Conservation (phyloP, 2,329 filamentous ascomycete species). For the Verticillium klebahnii region DNA sequence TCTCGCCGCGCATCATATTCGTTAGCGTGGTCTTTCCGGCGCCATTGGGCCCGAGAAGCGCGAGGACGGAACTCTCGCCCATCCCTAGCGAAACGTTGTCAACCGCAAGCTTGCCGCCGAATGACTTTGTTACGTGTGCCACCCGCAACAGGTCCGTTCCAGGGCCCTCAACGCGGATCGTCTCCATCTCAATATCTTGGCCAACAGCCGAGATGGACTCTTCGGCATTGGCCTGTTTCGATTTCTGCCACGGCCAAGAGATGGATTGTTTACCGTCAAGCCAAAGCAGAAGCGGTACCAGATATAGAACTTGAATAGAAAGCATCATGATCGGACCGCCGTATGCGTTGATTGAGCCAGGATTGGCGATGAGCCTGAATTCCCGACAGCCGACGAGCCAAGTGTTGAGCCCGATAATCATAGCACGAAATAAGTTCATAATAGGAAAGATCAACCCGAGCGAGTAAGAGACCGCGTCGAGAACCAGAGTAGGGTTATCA, state of each 20-base stretch:
- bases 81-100: slow-evolving; percentile 66
- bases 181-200: slow-evolving; percentile 15
- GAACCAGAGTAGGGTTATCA: not conserved
- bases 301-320: slow-evolving; percentile 53
- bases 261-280: slow-evolving; percentile 47
- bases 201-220: slow-evolving; percentile 8
- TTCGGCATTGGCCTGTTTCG: slow-evolving; percentile 6
- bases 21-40: slow-evolving; percentile 69
- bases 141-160: slow-evolving; percentile 48
- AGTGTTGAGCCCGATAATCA: slow-evolving; percentile 58
- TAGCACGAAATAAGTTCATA: slow-evolving; percentile 53
- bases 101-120: slow-evolving; percentile 57
- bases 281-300: slow-evolving; percentile 59
- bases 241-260: slow-evolving; percentile 23
- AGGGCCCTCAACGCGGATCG: slow-evolving; percentile 12
- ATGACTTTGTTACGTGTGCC: slow-evolving; percentile 59
- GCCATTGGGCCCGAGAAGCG: slow-evolving; percentile 66
- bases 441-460: slow-evolving; percentile 56
- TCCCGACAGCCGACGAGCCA: slow-evolving; percentile 57
- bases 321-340: slow-evolving; percentile 66
- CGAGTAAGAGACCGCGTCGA: slow-evolving; percentile 46
- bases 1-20: slow-evolving; percentile 63
- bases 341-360: slow-evolving; percentile 58
- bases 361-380: slow-evolving; percentile 30
- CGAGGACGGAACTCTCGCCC: slow-evolving; percentile 60